These are phyloP conservation scores for Noccaea bulbosa DNA, from an alignment of 345 rosid genomes.

Conservation along the genomic window DNA sequence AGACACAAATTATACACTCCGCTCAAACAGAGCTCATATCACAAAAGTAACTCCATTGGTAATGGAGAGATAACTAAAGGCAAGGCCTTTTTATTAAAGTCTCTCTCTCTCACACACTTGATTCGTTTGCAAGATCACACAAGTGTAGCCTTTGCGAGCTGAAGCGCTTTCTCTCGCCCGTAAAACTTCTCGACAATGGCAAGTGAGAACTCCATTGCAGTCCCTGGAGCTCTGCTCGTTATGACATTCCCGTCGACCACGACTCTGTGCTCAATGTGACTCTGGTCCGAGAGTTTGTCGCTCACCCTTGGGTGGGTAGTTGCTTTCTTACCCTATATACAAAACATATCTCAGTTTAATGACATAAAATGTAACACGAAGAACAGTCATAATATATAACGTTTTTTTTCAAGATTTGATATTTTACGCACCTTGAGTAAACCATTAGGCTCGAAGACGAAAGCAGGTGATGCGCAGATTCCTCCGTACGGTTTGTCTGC, in stretches of 20 bases:
- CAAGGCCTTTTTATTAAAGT: not conserved
- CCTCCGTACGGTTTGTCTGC: conserved; percentile 83
- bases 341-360: conserved; percentile 26
- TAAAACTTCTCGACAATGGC: conserved; percentile 85
- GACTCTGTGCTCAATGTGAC: conserved; percentile 73
- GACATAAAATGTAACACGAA: not conserved
- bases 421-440: conserved; percentile 67
- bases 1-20: conserved; percentile 27
- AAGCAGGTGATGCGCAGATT: conserved; percentile 90
- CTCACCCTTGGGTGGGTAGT: conserved; percentile 81
- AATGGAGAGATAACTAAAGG: conserved; percentile 2
- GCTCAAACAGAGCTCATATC: conserved; percentile 15
- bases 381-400: not conserved
- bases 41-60: not conserved
- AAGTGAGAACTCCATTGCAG: conserved; percentile 82
- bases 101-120: conserved; percentile 6
- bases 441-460: conserved; percentile 85
- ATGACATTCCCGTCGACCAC: conserved; percentile 92
- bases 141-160: conserved; percentile 73
- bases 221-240: conserved; percentile 95
- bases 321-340: conserved; percentile 85
- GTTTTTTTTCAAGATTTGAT: conserved; percentile 12
- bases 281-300: conserved; percentile 71
- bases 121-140: conserved; percentile 35
- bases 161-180: conserved; percentile 75